Base-by-base conservation (phyloP, 2,329 filamentous ascomycete species). In the Aspergillus quadricinctus region DNA sequence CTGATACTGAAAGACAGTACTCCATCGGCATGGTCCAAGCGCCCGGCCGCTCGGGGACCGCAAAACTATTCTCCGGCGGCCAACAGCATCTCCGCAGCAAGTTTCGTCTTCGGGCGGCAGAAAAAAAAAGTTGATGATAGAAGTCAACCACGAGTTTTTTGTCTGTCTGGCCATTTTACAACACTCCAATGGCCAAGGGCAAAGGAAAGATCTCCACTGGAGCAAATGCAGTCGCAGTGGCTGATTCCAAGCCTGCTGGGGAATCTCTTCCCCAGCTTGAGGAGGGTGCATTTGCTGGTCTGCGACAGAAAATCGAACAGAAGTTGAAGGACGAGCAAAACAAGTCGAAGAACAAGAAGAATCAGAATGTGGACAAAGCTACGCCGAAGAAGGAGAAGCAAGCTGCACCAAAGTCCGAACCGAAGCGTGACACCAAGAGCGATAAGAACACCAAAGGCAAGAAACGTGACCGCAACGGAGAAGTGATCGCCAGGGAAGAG, bases 391-490 rank as follows among this genome's bases (percentile, higher is more conserved):
- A 69, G 25, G 53, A 58, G 25, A 66, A 68, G 27, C 61, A 67
- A 43, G 52, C 56, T 48, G 60, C 62, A n/a, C 60, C 58, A 17
- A 66, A 64, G 11, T 23, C 49, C 11, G 55, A 58, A 43, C 31
- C 55, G 29, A 66, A 69, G 45, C 58, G 63, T 29, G 59, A 62
- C 48, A 54, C 58, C 31, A 61, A 64, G 29, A 59, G 56, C 49
- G 59, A 65, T 28, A 65, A 72, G 50, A 63, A 58, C 49, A 60
- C 57, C 49, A 61, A 72, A 49, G 75, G 75, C 55, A 78, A 76
- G 64, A 80, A 80, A 61, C 70, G 77, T 53, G 78, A 77, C 64
- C 72, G 73, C 60, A 77, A 74, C 61, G 77, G 77, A 19, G 73
- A 77, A 48, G 69, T 77, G 55, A 79, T 79, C 55, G 64, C 69